Conservation (phyloP, 2,329 filamentous ascomycete genomes). For the Diaporthe longicolla region DNA sequence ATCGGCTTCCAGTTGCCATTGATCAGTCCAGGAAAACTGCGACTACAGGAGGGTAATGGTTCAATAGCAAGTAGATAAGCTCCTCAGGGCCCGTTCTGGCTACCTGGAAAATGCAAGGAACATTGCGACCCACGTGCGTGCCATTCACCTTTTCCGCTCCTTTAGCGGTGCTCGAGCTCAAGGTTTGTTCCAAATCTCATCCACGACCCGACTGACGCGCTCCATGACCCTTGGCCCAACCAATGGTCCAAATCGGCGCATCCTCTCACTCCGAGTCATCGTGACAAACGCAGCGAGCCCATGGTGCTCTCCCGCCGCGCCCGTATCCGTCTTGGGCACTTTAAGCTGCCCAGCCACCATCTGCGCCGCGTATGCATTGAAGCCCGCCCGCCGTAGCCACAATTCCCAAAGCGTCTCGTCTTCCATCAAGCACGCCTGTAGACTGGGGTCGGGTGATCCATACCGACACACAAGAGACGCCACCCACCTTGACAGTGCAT, state of each 20-base stretch:
- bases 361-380: slow-evolving; percentile 82
- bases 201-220: slow-evolving; percentile 65
- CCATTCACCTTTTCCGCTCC: slow-evolving; percentile 44
- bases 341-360: slow-evolving; percentile 67
- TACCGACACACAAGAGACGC: slow-evolving; percentile 65
- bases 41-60: neutral
- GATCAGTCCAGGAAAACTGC: no score
- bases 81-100: neutral
- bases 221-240: slow-evolving; percentile 68
- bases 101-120: neutral
- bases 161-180: slow-evolving; percentile 65
- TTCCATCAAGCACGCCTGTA: slow-evolving; percentile 56
- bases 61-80: slow-evolving; percentile 16
- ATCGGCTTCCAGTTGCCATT: neutral
- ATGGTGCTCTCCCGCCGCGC: slow-evolving; percentile 46
- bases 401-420: slow-evolving; percentile 78
- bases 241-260: slow-evolving; percentile 64
- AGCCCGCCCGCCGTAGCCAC: slow-evolving; percentile 74
- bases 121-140: neutral
- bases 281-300: slow-evolving; percentile 69
- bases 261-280: slow-evolving; percentile 67
- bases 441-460: slow-evolving; percentile 47
- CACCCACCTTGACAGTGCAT: slow-evolving; percentile 69
- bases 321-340: slow-evolving; percentile 46
- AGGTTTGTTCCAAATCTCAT: slow-evolving; percentile 62